phyloP scores from a whole-genome alignment of 306 rosid species.

The Abrus pulchellus region DNA sequence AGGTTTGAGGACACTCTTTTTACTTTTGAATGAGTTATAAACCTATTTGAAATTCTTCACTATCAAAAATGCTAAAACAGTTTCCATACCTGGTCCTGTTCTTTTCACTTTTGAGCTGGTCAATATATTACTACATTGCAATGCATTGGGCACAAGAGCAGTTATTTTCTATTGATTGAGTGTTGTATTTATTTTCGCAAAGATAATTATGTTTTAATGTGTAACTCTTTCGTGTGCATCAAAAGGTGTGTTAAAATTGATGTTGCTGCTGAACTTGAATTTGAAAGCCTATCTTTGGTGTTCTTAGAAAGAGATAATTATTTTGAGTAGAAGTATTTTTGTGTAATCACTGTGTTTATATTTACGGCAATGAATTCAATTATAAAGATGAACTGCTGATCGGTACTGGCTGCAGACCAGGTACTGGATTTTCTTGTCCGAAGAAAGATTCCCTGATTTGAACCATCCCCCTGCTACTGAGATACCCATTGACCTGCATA shows the following conservation, averaged over 20 bases:
- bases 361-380: conserved; percentile 4
- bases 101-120: not conserved
- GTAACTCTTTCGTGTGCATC: conserved; percentile 7
- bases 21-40: conserved; percentile 33
- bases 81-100: not conserved
- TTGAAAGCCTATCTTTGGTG: conserved; percentile 6
- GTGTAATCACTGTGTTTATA: not conserved
- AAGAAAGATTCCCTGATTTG: not conserved
- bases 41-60: not conserved
- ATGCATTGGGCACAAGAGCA: not conserved
- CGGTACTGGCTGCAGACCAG: not conserved
- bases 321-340: not conserved
- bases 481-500: not conserved
- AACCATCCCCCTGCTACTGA: not conserved
- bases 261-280: not conserved
- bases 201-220: not conserved
- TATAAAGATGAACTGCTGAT: not conserved
- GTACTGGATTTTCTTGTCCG: not conserved
- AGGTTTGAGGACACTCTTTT: conserved; percentile 58
- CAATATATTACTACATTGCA: not conserved
- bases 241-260: conserved; percentile 9
- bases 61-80: conserved; percentile 9
- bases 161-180: conserved; percentile 15
- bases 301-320: not conserved
- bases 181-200: not conserved